These are phyloP conservation scores for Nosema granulosis DNA, from an alignment of 371 early-diverging fungal species.

Conservation along the genomic window DNA sequence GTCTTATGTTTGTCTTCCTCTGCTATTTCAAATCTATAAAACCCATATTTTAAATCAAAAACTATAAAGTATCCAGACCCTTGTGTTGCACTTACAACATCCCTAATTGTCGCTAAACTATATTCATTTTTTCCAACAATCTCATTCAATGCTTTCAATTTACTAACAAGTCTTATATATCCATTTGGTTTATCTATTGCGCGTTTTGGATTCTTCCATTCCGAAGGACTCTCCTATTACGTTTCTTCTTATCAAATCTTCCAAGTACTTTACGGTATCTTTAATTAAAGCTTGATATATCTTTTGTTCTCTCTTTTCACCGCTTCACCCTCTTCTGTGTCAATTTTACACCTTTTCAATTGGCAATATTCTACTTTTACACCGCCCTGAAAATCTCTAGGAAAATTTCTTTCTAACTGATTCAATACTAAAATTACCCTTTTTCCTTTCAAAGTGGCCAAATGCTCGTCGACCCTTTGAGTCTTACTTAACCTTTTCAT, in stretches of 20 bases:
- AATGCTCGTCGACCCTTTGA: too few relatives aligned
- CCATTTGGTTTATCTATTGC: neutral
- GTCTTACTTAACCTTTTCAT: neutral
- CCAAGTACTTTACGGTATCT: slow-evolving; percentile 1
- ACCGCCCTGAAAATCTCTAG: neutral
- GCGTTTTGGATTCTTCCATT: neutral
- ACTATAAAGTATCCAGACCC: slow-evolving; percentile 34
- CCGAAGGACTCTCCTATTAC: slow-evolving; percentile 3
- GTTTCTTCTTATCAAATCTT: slow-evolving; percentile 16
- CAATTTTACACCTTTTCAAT: slow-evolving; percentile 15
- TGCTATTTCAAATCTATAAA: slow-evolving; percentile 32
- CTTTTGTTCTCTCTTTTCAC: neutral
- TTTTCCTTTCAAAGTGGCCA: neutral
- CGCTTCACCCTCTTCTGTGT: neutral
- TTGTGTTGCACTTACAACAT: slow-evolving; percentile 8
- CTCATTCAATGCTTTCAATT: neutral
- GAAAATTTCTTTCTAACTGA: neutral
- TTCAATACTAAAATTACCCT: neutral
- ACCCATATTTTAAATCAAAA: slow-evolving; percentile 55
- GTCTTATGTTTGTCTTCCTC: slow-evolving; percentile 47
- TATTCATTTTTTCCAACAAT: neutral
- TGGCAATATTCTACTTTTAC: slow-evolving; percentile 8
- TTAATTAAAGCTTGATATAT: neutral
- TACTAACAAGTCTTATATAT: neutral
- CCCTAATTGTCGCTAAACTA: neutral